These are phyloP conservation scores for Maudiozyma serrabonitensis DNA, from an alignment of 805 yeast genomes.

Conservation along the genomic window DNA sequence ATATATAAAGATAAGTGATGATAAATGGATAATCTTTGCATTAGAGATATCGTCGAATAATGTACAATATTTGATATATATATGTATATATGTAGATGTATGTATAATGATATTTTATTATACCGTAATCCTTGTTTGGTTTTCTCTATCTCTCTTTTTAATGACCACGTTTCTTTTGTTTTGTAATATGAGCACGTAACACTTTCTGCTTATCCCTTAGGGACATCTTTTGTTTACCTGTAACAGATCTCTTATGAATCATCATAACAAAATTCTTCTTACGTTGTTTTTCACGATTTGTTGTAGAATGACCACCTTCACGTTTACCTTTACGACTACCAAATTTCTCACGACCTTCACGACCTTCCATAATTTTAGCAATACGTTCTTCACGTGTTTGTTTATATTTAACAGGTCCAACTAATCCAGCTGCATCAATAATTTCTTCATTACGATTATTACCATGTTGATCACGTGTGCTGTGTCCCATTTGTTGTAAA, in stretches of 20 bases:
- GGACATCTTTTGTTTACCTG: constrained; percentile 86
- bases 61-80: background rate
- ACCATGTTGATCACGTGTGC: constrained; percentile 2
- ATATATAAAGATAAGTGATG: too few species aligned
- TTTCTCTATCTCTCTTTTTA: background rate
- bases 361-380: constrained; percentile 80
- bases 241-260: constrained; percentile 91
- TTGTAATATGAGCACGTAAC: constrained; percentile 73
- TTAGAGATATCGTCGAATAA: background rate
- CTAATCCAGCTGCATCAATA: constrained; percentile 69
- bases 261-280: constrained; percentile 99
- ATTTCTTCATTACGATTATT: constrained; percentile 56
- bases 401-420: constrained; percentile 69
- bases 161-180: constrained; percentile 80
- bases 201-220: constrained; percentile 84
- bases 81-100: background rate
- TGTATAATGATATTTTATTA: background rate
- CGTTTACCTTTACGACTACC: constrained; percentile 82
- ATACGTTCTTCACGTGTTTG: constrained; percentile 84
- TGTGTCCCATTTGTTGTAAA: constrained; percentile 60
- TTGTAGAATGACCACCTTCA: constrained; percentile 72
- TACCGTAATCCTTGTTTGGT: too few species aligned
- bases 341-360: constrained; percentile 83
- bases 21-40: too few species aligned
- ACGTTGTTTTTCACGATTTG: constrained; percentile 91